These are phyloP conservation scores for Fusarium citri DNA, from an alignment of 2,329 filamentous ascomycete genomes.

Conservation along the genomic window DNA sequence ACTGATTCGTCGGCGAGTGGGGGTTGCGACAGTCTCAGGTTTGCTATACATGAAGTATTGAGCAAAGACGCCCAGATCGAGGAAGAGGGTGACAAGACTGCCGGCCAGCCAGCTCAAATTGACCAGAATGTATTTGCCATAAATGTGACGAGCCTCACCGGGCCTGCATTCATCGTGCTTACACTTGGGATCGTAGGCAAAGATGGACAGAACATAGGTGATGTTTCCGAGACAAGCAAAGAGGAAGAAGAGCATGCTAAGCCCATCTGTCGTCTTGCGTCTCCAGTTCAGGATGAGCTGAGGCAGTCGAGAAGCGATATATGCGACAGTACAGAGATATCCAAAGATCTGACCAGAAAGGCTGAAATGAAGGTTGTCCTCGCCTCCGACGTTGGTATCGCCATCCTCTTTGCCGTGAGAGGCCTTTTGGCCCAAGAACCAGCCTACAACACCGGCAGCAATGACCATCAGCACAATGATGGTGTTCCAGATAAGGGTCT, in stretches of 20 bases:
- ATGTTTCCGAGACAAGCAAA: slow-evolving; percentile 96
- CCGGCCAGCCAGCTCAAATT: slow-evolving; percentile 93
- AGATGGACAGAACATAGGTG: slow-evolving; percentile 91
- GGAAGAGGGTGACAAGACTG: slow-evolving; percentile 84
- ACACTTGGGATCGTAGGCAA: slow-evolving; percentile 87
- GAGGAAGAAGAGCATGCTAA: slow-evolving; percentile 94
- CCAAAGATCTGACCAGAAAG: slow-evolving; percentile 89
- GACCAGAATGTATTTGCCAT: slow-evolving; percentile 85
- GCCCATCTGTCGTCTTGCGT: slow-evolving; percentile 91
- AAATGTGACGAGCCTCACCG: slow-evolving; percentile 75
- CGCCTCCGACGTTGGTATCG: slow-evolving; percentile 53
- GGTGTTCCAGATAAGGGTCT: slow-evolving; percentile 77
- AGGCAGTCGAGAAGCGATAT: slow-evolving; percentile 88
- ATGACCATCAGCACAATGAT: slow-evolving; percentile 84
- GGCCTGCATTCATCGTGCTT: slow-evolving; percentile 64
- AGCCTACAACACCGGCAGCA: slow-evolving; percentile 84
- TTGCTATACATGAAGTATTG: slow-evolving; percentile 89
- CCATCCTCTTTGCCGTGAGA: slow-evolving; percentile 56
- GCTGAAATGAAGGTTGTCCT: slow-evolving; percentile 73
- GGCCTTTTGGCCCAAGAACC: slow-evolving; percentile 72
- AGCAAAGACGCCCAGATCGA: slow-evolving; percentile 88
- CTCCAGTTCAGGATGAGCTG: slow-evolving; percentile 93
- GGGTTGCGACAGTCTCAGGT: slow-evolving; percentile 51
- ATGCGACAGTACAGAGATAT: slow-evolving; percentile 89
- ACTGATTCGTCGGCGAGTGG: slow-evolving; percentile 17